Evolutionary conservation across 768 basidiomycete species (phyloP), one percentile per base, ranked within the genome.

Genomic region (Pisolithus microcarpus): DNA sequence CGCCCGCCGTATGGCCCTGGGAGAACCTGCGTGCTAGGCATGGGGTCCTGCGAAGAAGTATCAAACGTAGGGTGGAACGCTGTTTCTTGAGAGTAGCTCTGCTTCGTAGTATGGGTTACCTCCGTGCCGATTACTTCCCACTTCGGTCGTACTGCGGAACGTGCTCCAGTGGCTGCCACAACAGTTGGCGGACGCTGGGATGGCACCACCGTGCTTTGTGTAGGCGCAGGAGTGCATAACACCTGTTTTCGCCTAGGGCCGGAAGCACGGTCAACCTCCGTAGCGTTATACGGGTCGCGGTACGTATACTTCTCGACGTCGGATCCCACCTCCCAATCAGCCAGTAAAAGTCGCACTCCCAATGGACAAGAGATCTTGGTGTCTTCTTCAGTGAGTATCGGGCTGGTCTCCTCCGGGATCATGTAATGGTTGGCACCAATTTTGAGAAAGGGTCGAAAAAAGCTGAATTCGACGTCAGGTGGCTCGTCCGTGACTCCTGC

Each of bases 1-100:
- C 85, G 75, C 21, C 85, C 85, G 31, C 87, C 88, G 66, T 81
- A 80, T 0, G 74, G 78, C 2, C 89, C 88, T 4, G 87, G 79
- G 9, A 87, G 63, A 7, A 83, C 66, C 61, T 91, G 88, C 2
- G 88, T 91, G 55, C 78, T 88, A 34, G 72, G 66, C 67, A 79
- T 69, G 15, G 68, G 55, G 16, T 75, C 74, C 53, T 84, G 80
- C 16, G 70, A 69, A 24, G 55, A 61, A 8, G 49, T 45, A 3
- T 56, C 52, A 5, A 49, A 36, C 21, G 39, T 40, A n/a, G 45
- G 43, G 11, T 56, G 46, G 11, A 54, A 38, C 19, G 40, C 60
- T 44, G n/a, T 51, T 44, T 54, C 53, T 24, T 58, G 63, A 21
- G 59, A 60, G 47, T 56, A 49, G 16, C 52, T 45, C 37, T 51